phyloP scores from a whole-genome alignment of 345 rosid genomes.

The Odontarrhena argentea region DNA sequence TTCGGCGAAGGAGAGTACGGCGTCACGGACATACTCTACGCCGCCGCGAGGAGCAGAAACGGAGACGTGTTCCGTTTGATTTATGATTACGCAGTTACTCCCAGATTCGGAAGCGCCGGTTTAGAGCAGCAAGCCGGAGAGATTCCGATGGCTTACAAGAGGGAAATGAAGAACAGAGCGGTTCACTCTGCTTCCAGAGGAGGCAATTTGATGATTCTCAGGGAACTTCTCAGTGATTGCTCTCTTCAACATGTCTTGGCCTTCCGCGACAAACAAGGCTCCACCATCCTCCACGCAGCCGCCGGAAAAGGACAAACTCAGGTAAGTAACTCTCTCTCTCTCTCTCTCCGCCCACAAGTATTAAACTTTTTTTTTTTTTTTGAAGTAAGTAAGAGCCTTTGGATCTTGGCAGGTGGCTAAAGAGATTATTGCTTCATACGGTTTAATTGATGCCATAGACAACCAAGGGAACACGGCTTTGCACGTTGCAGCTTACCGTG shows the following conservation, averaged over 20 bases:
- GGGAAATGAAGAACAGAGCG: slow-evolving; percentile 86
- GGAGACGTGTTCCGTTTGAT: slow-evolving; percentile 62
- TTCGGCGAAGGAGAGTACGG: slow-evolving; percentile 98
- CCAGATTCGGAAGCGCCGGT: slow-evolving; percentile 57
- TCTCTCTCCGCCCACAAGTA: slow-evolving; percentile 5
- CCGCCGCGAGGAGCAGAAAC: slow-evolving; percentile 80
- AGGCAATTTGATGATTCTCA: slow-evolving; percentile 62
- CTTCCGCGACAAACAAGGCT: slow-evolving; percentile 73
- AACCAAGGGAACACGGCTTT: slow-evolving; percentile 74
- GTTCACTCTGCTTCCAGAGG: slow-evolving; percentile 92
- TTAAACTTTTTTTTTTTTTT: too few relatives aligned
- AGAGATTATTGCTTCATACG: slow-evolving; percentile 55
- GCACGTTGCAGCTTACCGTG: slow-evolving; percentile 75
- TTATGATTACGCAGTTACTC: slow-evolving; percentile 67
- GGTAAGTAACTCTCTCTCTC: slow-evolving; percentile 42
- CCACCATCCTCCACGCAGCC: slow-evolving; percentile 89
- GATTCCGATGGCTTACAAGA: slow-evolving; percentile 60
- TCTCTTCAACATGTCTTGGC: slow-evolving; percentile 50
- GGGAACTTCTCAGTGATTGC: slow-evolving; percentile 55
- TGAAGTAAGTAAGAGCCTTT: neutral
- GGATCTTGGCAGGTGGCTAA: slow-evolving; percentile 57
- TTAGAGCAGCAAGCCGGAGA: slow-evolving; percentile 63
- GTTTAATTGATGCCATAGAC: slow-evolving; percentile 52
- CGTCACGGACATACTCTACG: slow-evolving; percentile 82
- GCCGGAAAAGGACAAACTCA: slow-evolving; percentile 81